These are phyloP conservation scores for Fusarium domesticum DNA, from an alignment of 2,329 filamentous ascomycete species.

Conservation along the genomic window DNA sequence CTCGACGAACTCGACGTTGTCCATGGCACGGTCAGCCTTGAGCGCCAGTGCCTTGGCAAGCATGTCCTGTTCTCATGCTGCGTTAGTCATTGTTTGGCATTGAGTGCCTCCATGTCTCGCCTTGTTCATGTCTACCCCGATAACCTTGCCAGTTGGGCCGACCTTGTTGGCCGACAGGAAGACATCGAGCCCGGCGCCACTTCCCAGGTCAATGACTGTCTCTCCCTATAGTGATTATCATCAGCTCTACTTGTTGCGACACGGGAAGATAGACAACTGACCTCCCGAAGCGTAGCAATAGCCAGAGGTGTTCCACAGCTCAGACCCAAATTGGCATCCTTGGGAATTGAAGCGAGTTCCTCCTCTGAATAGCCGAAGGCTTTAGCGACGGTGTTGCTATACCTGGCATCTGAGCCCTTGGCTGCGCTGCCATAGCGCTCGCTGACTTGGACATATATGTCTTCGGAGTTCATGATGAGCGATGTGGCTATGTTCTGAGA, in stretches of 20 bases:
- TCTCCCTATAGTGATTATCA: constrained; percentile 43
- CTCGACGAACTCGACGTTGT: constrained; percentile 52
- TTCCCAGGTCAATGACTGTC: constrained; percentile 55
- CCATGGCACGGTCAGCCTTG: constrained; percentile 34
- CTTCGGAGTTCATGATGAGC: background rate
- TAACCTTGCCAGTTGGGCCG: constrained; percentile 45
- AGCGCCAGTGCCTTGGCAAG: constrained; percentile 48
- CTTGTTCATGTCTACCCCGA: constrained; percentile 61
- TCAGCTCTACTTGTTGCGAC: background rate
- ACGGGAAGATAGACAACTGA: constrained; percentile 15
- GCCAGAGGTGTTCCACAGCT: constrained; percentile 54
- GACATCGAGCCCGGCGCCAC: constrained; percentile 56
- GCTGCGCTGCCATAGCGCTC: constrained; percentile 35
- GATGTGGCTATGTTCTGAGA: background rate
- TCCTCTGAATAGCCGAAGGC: constrained; percentile 52
- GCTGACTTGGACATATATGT: constrained; percentile 5
- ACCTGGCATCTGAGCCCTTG: constrained; percentile 28
- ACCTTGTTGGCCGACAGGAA: constrained; percentile 53
- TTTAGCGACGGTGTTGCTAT: constrained; percentile 43
- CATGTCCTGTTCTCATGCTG: constrained; percentile 46
- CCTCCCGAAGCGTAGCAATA: constrained; percentile 45
- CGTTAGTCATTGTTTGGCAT: background rate
- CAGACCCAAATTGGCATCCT: constrained; percentile 50
- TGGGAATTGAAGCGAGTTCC: constrained; percentile 44
- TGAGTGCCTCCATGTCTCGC: constrained; percentile 28